A percentile compares a stretch with the other conserved stretches of the same genome.
These are phyloP conservation scores for Tetrapyrgos nigripes DNA, from an alignment of 1,284 basidiomycete genomes.

Conservation along the genomic window DNA sequence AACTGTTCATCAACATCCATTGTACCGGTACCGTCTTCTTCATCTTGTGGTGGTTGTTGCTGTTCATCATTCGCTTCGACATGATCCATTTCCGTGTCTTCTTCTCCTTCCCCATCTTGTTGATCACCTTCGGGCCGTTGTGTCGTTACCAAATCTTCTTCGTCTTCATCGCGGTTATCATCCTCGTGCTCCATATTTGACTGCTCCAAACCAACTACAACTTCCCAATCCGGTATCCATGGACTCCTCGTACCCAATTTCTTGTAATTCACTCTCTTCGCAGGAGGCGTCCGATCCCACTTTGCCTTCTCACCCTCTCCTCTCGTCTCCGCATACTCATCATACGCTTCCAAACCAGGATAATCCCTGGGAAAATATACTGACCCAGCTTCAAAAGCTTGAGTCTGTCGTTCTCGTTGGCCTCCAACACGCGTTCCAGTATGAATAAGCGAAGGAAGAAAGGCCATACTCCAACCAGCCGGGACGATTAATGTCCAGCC, in stretches of 20 bases:
- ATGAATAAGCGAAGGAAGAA: slow-evolving; percentile 80
- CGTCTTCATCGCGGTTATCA: slow-evolving; percentile 33
- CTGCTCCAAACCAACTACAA: slow-evolving; percentile 59
- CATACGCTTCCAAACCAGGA: slow-evolving; percentile 62
- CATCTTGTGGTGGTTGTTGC: slow-evolving; percentile 13
- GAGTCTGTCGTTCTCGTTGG: slow-evolving; percentile 77
- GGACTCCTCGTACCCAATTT: slow-evolving; percentile 73
- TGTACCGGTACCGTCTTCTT: too few species aligned
- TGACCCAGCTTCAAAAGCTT: slow-evolving; percentile 80
- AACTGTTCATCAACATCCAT: slow-evolving; percentile 12
- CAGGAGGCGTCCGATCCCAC: slow-evolving; percentile 87
- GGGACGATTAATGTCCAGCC: slow-evolving; percentile 89
- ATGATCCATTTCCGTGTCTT: slow-evolving; percentile 28
- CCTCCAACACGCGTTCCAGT: slow-evolving; percentile 85
- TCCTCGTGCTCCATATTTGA: slow-evolving; percentile 6
- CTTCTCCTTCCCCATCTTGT: not conserved
- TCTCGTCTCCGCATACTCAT: slow-evolving; percentile 50
- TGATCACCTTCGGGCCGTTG: slow-evolving; percentile 44
- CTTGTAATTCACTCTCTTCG: slow-evolving; percentile 79
- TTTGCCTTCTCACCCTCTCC: slow-evolving; percentile 57
- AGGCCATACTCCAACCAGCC: slow-evolving; percentile 87
- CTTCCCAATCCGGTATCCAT: slow-evolving; percentile 79
- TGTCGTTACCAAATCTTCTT: slow-evolving; percentile 49
- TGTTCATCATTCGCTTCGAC: slow-evolving; percentile 18
- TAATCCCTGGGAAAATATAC: slow-evolving; percentile 86